Conservation (phyloP, 179 eudicot genomes). For the Beta lomatogona region DNA sequence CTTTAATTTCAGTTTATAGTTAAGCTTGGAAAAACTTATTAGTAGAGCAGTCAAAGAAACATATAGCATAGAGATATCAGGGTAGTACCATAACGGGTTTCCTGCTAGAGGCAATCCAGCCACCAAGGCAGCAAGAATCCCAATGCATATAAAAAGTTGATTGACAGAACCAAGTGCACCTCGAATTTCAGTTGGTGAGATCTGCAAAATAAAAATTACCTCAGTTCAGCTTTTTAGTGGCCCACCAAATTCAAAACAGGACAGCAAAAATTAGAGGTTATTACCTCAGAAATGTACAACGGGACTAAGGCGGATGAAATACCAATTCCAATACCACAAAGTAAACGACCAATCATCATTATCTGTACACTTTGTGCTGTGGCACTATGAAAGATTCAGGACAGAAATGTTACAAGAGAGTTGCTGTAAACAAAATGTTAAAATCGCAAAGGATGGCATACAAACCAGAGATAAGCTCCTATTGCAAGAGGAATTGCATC, state of each 20-base stretch:
- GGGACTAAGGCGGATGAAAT: conserved; percentile 96
- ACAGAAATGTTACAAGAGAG: conserved; percentile 23
- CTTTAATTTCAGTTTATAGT: background rate
- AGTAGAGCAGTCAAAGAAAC: background rate
- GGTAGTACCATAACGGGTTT: conserved; percentile 78
- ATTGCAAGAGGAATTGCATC: conserved; percentile 91
- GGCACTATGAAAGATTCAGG: conserved; percentile 51
- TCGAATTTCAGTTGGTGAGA: conserved; percentile 96
- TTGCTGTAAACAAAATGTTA: background rate
- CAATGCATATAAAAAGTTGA: conserved; percentile 92
- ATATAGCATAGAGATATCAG: conserved; percentile 19
- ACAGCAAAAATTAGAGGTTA: background rate
- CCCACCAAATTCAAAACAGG: background rate
- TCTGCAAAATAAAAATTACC: conserved; percentile 45
- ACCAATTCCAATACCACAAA: conserved; percentile 95
- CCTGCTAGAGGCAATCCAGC: conserved; percentile 95
- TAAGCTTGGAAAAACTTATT: background rate
- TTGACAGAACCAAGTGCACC: conserved; percentile 98
- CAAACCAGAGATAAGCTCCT: conserved; percentile 93
- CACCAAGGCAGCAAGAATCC: conserved; percentile 91
- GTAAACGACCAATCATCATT: conserved; percentile 89
- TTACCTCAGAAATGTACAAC: conserved; percentile 91
- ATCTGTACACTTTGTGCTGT: conserved; percentile 73
- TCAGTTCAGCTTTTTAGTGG: conserved; percentile 9
- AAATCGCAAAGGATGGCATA: conserved; percentile 16